Percentiles rank a stretch among this genome's conserved stretches.
Conservation (phyloP, 1,139 yeast species). For the Debaryomycetaceae sp. region DNA sequence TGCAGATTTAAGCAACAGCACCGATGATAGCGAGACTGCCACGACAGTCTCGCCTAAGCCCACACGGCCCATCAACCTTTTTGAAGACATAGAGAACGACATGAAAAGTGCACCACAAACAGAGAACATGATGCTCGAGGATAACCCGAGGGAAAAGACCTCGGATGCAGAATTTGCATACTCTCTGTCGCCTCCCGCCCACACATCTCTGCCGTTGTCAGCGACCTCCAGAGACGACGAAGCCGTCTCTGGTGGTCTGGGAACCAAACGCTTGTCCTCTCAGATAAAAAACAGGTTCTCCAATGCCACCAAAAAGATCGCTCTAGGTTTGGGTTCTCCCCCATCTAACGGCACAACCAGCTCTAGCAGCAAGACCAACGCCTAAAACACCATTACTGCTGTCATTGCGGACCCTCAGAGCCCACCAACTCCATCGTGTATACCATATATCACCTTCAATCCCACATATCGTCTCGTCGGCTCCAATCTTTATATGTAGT, state of each 20-base stretch:
- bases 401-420: neutral
- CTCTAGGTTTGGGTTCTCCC: constrained; percentile 10
- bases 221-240: neutral
- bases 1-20: neutral
- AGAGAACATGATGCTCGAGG: neutral
- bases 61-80: constrained; percentile 14
- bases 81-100: constrained; percentile 17
- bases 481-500: neutral
- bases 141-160: neutral
- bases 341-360: constrained; percentile 1
- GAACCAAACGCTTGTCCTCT: constrained; percentile 8
- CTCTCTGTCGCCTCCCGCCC: neutral
- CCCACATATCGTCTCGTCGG: neutral
- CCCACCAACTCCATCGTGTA: no score
- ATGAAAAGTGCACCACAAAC: constrained; percentile 1
- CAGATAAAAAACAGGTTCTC: constrained; percentile 13
- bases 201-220: neutral
- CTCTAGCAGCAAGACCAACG: neutral
- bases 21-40: constrained; percentile 26
- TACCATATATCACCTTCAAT: neutral
- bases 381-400: neutral
- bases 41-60: constrained; percentile 11
- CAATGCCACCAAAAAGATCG: constrained; percentile 23
- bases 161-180: neutral
- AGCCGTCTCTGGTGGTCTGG: neutral